A percentile compares a stretch with the other conserved stretches of the same genome.
Evolutionary conservation across 768 basidiomycete genomes (phyloP).

Genomic region (Mycena metata): DNA sequence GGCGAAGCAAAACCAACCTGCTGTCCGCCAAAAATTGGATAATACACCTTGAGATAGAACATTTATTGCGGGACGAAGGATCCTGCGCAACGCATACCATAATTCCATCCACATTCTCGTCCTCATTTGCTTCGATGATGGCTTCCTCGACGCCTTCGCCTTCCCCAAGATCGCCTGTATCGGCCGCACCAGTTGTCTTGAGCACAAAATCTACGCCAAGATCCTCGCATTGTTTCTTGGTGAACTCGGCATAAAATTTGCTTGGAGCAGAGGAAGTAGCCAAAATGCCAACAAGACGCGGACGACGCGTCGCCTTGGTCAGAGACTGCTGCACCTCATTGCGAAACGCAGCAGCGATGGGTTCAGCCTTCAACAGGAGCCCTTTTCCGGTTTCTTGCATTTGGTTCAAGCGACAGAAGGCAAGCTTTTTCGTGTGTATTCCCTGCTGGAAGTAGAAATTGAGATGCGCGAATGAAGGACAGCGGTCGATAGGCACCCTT

Average conservation of each 20-base stretch:
- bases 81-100: conserved; percentile 70
- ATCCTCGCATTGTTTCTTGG: conserved; percentile 89
- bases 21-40: conserved; percentile 92
- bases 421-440: too few species aligned
- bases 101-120: conserved; percentile 87
- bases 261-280: conserved; percentile 87
- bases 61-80: not conserved
- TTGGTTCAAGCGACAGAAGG: conserved; percentile 33
- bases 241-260: conserved; percentile 90
- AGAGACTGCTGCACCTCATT: conserved; percentile 73
- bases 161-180: conserved; percentile 68
- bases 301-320: conserved; percentile 54
- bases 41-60: conserved; percentile 81
- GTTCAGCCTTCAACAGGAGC: conserved; percentile 82
- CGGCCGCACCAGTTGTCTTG: conserved; percentile 75
- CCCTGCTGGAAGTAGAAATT: too few species aligned
- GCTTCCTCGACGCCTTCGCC: conserved; percentile 96
- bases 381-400: conserved; percentile 65
- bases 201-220: conserved; percentile 92
- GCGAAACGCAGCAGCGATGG: conserved; percentile 78
- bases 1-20: conserved; percentile 69
- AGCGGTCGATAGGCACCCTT: too few species aligned
- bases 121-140: conserved; percentile 95
- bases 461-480: too few species aligned
- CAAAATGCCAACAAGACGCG: conserved; percentile 92